phyloP scores from a whole-genome alignment of 768 basidiomycete genomes.

The Gloeophyllum trabeum region DNA sequence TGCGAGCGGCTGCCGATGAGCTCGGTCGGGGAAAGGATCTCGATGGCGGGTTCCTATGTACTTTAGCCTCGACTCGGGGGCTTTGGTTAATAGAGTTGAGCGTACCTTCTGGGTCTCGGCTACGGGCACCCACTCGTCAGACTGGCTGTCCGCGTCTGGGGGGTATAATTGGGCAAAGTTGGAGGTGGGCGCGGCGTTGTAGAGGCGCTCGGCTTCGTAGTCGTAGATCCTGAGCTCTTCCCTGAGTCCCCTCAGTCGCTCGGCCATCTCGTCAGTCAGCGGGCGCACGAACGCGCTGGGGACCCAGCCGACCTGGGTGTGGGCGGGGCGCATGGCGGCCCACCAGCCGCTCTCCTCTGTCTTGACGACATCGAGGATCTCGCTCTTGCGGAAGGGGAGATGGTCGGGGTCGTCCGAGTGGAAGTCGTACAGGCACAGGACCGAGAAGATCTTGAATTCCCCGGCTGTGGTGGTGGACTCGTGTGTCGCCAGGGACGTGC shows the following conservation, averaged over 20 bases:
- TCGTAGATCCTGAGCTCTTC: conserved; percentile 30
- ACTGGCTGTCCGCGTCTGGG: not conserved
- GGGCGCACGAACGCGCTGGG: conserved; percentile 58
- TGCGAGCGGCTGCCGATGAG: no score
- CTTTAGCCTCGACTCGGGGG: no score
- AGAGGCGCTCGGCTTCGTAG: conserved; percentile 34
- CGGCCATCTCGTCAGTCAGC: conserved; percentile 38
- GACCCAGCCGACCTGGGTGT: conserved; percentile 59
- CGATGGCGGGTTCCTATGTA: no score
- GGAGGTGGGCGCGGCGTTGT: conserved; percentile 26
- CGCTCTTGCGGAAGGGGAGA: conserved; percentile 51
- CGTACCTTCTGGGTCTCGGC: not conserved
- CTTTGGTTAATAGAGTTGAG: not conserved
- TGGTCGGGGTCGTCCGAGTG: conserved; percentile 47
- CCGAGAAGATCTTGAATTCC: conserved; percentile 33
- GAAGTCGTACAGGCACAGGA: conserved; percentile 62
- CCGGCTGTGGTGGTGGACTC: conserved; percentile 16
- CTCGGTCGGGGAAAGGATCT: no score
- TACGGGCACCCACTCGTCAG: not conserved
- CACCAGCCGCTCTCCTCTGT: conserved; percentile 72
- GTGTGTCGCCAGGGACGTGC: conserved; percentile 13
- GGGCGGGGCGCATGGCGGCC: conserved; percentile 54
- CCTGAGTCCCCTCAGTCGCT: conserved; percentile 31
- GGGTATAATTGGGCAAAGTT: conserved; percentile 10
- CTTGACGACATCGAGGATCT: conserved; percentile 58